Evolutionary conservation across 1,284 basidiomycete genomes (phyloP).

Genomic region (Neonothopanus nambi): DNA sequence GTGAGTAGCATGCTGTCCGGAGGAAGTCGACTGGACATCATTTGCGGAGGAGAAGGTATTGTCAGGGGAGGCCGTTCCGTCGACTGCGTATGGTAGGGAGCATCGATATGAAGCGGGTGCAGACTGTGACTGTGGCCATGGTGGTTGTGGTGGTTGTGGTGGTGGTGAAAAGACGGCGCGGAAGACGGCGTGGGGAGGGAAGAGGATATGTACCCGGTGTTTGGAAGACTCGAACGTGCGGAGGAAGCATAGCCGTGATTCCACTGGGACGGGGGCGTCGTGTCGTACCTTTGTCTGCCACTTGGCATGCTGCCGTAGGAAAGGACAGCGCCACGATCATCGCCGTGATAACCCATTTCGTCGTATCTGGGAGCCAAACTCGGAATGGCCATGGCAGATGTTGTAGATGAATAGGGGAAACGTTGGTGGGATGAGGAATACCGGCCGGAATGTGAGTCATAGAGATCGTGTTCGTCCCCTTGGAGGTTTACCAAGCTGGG

Average conservation of each 20-base stretch:
- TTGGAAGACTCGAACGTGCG: conserved; percentile 6
- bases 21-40: conserved; percentile 34
- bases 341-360: conserved; percentile 5
- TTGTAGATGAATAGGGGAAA: conserved; percentile 3
- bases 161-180: conserved; percentile 1
- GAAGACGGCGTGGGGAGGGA: conserved; percentile 15
- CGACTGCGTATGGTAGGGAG: conserved; percentile 4
- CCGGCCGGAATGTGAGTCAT: conserved; percentile 6
- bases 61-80: conserved; percentile 13
- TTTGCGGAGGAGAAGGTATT: conserved; percentile 24
- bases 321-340: conserved; percentile 1
- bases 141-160: neutral
- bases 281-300: conserved; percentile 12
- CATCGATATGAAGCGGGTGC: conserved; percentile 7
- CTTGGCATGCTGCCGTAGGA: conserved; percentile 2
- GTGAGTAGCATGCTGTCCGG: conserved; percentile 52
- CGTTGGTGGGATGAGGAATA: conserved; percentile 13
- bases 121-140: conserved; percentile 10
- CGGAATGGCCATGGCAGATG: conserved; percentile 1
- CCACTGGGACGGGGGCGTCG: conserved; percentile 7
- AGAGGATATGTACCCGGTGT: conserved; percentile 11
- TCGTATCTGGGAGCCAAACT: conserved; percentile 7
- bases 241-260: conserved; percentile 7
- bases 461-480: conserved; percentile 9
- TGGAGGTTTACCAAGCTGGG: conserved; percentile 5